Base-by-base conservation (phyloP, 1,284 basidiomycete species). In the Cryptococcus sp. region DNA sequence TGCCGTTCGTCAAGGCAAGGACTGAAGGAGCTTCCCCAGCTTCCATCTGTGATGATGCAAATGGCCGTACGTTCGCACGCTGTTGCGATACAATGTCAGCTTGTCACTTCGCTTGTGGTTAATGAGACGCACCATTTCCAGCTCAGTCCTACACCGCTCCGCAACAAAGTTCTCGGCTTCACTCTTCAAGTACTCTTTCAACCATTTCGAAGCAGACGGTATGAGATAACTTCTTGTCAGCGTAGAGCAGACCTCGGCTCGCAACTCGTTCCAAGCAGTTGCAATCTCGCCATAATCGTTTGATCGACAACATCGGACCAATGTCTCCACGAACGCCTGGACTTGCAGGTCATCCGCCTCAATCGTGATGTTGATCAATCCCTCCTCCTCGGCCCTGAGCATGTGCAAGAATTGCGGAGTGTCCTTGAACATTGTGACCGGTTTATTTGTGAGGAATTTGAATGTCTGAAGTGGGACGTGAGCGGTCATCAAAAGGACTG, bases 371-470 rank as follows among this genome's bases (percentile, higher is more conserved):
- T 82, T 90, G 69, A 99, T 86, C 40, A 98, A 82, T 50, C 89
- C 87, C 59, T 97, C 91, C 15, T 87, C 81, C 77, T 99, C 96
- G 1, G 96, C 96, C 46, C 86, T 84, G 10, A 99, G 84, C 64
- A 99, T 96, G 66, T 93, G 87, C 34, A 99, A 81, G 79, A 95
- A 96, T 70, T 95, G 92, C 8, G 89, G 81, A 0, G 83, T 61
- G 39, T 86, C 83, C 46, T 86, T 72, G 83, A 97, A 87, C 7
- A 86, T 83, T n/a, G 76, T 75, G 34, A 92, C 83, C 11, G 86
- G 88, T 75, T 98, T 99, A 66, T 88, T 83, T 43, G 84, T 81
- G 41, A 99, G 82, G 80, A 97, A 99, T 82, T 99, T 99, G 85
- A 99, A 99, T 67, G 87, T 87, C 92, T 96, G 66, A 58, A 20